Conservation (phyloP, 2,329 filamentous ascomycete species). For the Colletotrichum sp. region DNA sequence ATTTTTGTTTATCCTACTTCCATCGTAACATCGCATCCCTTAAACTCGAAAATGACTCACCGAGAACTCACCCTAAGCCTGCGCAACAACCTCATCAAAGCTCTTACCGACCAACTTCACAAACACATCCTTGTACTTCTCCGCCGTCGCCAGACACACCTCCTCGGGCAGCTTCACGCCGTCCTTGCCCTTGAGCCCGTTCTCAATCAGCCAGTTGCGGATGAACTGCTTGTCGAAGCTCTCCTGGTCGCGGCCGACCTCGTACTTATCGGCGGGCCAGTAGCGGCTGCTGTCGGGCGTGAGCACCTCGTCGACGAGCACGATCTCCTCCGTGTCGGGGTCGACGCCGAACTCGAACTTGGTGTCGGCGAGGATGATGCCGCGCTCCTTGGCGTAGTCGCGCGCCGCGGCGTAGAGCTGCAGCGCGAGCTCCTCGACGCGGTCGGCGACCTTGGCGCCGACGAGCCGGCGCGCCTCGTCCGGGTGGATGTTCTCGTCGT, state of each 20-base stretch:
- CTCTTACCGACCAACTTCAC: constrained; percentile 64
- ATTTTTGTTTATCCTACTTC: no score
- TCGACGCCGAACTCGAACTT: constrained; percentile 73
- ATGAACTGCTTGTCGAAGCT: constrained; percentile 91
- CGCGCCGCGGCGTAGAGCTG: constrained; percentile 67
- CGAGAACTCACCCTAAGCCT: background rate
- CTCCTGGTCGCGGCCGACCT: constrained; percentile 75
- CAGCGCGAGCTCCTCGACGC: constrained; percentile 69
- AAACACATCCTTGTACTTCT: constrained; percentile 76
- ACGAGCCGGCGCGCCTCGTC: constrained; percentile 68
- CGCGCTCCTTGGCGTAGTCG: constrained; percentile 67
- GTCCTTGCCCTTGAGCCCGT: constrained; percentile 77
- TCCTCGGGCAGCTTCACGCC: constrained; percentile 76
- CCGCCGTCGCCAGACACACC: constrained; percentile 70
- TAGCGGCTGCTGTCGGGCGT: constrained; percentile 85
- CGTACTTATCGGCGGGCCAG: constrained; percentile 79
- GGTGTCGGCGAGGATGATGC: constrained; percentile 75
- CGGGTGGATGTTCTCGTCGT: constrained; percentile 86
- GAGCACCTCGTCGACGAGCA: constrained; percentile 84
- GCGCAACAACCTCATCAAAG: constrained; percentile 35
- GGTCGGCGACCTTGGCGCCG: constrained; percentile 66
- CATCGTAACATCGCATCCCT: no score
- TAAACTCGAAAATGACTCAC: background rate
- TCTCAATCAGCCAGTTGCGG: constrained; percentile 78
- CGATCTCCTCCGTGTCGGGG: constrained; percentile 67